These are phyloP conservation scores for Pezicula radicicola DNA, from an alignment of 2,329 filamentous ascomycete genomes.

Conservation along the genomic window DNA sequence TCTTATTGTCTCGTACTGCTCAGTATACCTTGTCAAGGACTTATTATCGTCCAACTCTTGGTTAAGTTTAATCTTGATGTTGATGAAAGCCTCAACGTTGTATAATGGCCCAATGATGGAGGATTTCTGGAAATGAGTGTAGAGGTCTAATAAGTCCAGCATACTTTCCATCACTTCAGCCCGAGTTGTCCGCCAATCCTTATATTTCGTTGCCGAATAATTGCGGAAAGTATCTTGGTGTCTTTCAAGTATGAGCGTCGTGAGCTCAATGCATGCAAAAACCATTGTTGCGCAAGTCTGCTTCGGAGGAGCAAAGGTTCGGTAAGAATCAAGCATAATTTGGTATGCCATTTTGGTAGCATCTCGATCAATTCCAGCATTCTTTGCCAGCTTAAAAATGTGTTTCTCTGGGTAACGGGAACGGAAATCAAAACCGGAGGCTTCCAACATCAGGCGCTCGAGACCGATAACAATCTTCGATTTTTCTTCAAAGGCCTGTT, in stretches of 20 bases:
- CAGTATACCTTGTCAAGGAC: constrained; percentile 61
- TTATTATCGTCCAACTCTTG: constrained; percentile 66
- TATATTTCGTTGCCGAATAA: constrained; percentile 44
- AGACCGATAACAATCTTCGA: constrained; percentile 83
- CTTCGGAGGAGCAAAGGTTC: constrained; percentile 90
- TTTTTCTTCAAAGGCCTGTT: constrained; percentile 72
- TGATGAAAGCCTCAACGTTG: constrained; percentile 75
- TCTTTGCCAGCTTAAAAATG: constrained; percentile 71
- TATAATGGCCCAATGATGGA: constrained; percentile 74
- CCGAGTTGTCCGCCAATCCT: constrained; percentile 44
- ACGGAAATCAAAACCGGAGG: constrained; percentile 90
- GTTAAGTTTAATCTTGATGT: constrained; percentile 83
- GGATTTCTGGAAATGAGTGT: constrained; percentile 75
- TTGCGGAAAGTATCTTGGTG: constrained; percentile 47
- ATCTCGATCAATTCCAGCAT: constrained; percentile 38
- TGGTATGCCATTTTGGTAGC: constrained; percentile 72
- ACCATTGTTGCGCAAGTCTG: constrained; percentile 84
- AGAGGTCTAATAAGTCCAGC: constrained; percentile 87
- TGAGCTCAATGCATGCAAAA: constrained; percentile 77
- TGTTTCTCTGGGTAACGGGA: constrained; percentile 84
- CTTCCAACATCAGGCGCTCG: constrained; percentile 89
- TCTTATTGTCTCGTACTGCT: constrained; percentile 44
- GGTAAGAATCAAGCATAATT: constrained; percentile 85
- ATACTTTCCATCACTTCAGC: constrained; percentile 69
- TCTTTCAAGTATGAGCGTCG: constrained; percentile 62